phyloP scores from a whole-genome alignment of 805 yeast species.

The Kuraishia borneana region DNA sequence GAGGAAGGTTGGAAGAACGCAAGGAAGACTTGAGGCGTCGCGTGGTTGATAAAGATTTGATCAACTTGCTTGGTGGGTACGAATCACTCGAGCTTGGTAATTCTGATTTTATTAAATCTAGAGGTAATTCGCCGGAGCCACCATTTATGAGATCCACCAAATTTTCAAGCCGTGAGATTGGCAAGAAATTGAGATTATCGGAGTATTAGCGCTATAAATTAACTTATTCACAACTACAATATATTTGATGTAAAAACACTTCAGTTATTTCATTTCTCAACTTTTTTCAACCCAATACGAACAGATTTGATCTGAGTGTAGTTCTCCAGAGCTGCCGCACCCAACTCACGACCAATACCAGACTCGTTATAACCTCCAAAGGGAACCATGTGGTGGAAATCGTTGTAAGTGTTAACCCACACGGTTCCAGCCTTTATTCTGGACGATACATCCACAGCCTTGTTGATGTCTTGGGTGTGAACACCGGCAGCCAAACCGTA shows the following conservation, averaged over 20 bases:
- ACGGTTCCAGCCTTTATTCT: slow-evolving; percentile 69
- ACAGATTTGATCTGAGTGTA: slow-evolving; percentile 59
- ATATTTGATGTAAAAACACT: background rate
- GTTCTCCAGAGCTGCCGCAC: slow-evolving; percentile 52
- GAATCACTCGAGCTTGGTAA: slow-evolving; percentile 72
- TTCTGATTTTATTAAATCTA: slow-evolving; percentile 41
- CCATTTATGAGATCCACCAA: slow-evolving; percentile 13
- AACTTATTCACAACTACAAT: background rate
- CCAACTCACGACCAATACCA: slow-evolving; percentile 70
- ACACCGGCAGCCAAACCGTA: slow-evolving; percentile 87
- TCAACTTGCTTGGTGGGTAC: slow-evolving; percentile 63
- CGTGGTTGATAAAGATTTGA: slow-evolving; percentile 13
- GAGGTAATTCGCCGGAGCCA: slow-evolving; percentile 52
- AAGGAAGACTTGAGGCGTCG: no score
- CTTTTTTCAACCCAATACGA: slow-evolving; percentile 24
- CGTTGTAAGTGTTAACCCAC: slow-evolving; percentile 70
- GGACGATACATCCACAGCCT: slow-evolving; percentile 56
- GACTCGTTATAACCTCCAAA: slow-evolving; percentile 63
- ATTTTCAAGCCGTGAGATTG: slow-evolving; percentile 37
- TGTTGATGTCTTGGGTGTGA: slow-evolving; percentile 60
- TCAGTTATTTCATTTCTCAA: background rate
- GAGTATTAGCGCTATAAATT: slow-evolving; percentile 31
- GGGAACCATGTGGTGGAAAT: slow-evolving; percentile 57
- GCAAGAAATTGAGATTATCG: slow-evolving; percentile 50
- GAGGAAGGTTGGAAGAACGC: background rate